A percentile compares a stretch with the other conserved stretches of the same genome.
These are phyloP conservation scores for Tricholoma sp. DNA, from an alignment of 768 basidiomycete genomes.

Conservation along the genomic window DNA sequence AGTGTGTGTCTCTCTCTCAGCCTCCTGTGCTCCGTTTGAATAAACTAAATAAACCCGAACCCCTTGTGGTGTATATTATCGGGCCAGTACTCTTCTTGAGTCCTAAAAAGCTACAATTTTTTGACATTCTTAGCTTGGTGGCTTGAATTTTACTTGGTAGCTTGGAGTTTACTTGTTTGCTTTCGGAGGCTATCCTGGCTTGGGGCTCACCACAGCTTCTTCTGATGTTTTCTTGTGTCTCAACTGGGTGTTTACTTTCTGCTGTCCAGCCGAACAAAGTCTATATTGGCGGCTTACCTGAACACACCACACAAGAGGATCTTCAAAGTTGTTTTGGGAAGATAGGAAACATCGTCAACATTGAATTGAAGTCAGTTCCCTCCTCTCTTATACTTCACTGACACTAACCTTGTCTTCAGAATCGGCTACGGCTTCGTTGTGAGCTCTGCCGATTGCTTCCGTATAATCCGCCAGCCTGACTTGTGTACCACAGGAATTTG, in stretches of 20 bases:
- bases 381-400: conserved; percentile 11
- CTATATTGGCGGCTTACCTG: conserved; percentile 86
- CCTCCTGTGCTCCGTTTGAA: conserved; percentile 9
- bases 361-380: conserved; percentile 74
- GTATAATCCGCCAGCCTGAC: conserved; percentile 2
- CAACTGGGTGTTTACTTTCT: conserved; percentile 65
- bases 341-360: conserved; percentile 67
- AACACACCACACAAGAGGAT: conserved; percentile 82
- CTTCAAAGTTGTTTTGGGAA: conserved; percentile 83
- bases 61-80: conserved; percentile 26
- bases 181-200: conserved; percentile 36
- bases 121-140: conserved; percentile 27
- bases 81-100: conserved; percentile 32
- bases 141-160: conserved; percentile 22
- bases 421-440: conserved; percentile 90
- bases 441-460: conserved; percentile 24
- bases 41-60: conserved; percentile 5
- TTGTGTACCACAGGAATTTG: conserved; percentile 62
- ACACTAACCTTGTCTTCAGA: conserved; percentile 34
- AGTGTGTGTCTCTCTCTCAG: conserved; percentile 17
- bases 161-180: conserved; percentile 24
- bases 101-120: conserved; percentile 26
- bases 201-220: conserved; percentile 42
- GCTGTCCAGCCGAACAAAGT: conserved; percentile 87
- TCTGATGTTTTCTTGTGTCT: conserved; percentile 45